Conservation (phyloP, 768 basidiomycete species). For the Boletus subparvulus region DNA sequence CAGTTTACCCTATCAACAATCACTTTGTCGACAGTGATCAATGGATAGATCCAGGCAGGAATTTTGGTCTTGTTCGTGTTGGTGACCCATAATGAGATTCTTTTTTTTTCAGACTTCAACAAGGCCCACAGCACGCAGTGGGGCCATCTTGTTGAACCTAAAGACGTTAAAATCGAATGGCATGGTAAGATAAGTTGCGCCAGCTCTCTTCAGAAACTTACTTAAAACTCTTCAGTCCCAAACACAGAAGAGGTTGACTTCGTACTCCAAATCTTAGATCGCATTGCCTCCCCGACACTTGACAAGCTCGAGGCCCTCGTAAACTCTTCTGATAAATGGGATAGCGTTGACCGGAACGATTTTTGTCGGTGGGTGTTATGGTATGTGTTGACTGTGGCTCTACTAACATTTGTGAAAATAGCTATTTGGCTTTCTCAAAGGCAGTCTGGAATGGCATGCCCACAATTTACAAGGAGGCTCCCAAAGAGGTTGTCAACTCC, state of each 20-base stretch:
- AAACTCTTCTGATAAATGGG: conserved; percentile 53
- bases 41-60: conserved; percentile 74
- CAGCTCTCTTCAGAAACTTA: conserved; percentile 13
- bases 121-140: conserved; percentile 64
- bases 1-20: conserved; percentile 74
- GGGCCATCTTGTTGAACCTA: conserved; percentile 76
- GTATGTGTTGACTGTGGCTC: neutral
- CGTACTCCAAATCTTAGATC: conserved; percentile 72
- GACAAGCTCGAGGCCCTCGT: conserved; percentile 66
- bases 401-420: conserved; percentile 20
- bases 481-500: conserved; percentile 55
- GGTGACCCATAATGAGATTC: conserved; percentile 2
- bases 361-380: conserved; percentile 69
- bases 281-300: conserved; percentile 64
- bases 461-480: conserved; percentile 58
- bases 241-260: conserved; percentile 68
- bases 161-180: conserved; percentile 86
- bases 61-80: neutral
- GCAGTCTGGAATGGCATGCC: conserved; percentile 79
- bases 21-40: conserved; percentile 81
- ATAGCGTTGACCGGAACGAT: conserved; percentile 68
- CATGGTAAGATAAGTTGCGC: conserved; percentile 50
- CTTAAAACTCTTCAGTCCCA: conserved; percentile 38
- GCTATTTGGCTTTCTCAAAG: conserved; percentile 68
- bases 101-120: conserved; percentile 51